Base-by-base conservation (phyloP, 2,329 filamentous ascomycete species). In the Xylaria polymorpha region DNA sequence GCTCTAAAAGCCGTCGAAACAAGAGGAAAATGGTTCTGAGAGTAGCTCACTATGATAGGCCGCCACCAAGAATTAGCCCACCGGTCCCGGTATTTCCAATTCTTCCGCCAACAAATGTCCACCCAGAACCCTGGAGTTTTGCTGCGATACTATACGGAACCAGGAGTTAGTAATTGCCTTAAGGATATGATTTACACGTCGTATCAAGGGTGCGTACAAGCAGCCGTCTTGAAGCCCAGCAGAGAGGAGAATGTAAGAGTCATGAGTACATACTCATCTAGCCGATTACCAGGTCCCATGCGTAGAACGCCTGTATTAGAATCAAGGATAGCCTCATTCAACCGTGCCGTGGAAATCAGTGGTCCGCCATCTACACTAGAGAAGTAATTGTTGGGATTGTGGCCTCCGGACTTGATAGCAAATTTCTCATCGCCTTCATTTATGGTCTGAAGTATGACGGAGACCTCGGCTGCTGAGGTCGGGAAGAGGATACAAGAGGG, bases 371-470 rank as follows among this genome's bases (percentile, higher is more conserved):
- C 75, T 44, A 85, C 84, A 71, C 83, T 89, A 0, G 86, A 83
- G 43, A 83, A 84, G 66, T 84, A 83, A 12, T 84, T 80, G 74
- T 87, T 87, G 5, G 86, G 84, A 63, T 84, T 86, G 77, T 89
- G 87, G 0, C 87, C 87, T 20, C 87, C 87, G n/a, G 85, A 85
- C 69, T 86, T 85, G 71, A 87, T 79, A 7, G 87, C 86, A 72
- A 90, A 90, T 3, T 71, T 77, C 59, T 84, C 84, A 4, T 80
- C 77, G 39, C 82, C 81, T 50, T 83, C 78, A 18, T 82, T 82
- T 18, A 90, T 80, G 18, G 84, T 78, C 51, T 81, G 82, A 60
- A 90, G 80, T 18, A 87, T 82, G 12, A 81, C 79, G 0, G 86
- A 81, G 32, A 90, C 85, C 72, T 90, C 85, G 9, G 82, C 77